Evolutionary conservation across 352 stramenopile species (phyloP), one percentile per base, ranked within the genome.

Genomic region (Hyaloperonospora brassicae): DNA sequence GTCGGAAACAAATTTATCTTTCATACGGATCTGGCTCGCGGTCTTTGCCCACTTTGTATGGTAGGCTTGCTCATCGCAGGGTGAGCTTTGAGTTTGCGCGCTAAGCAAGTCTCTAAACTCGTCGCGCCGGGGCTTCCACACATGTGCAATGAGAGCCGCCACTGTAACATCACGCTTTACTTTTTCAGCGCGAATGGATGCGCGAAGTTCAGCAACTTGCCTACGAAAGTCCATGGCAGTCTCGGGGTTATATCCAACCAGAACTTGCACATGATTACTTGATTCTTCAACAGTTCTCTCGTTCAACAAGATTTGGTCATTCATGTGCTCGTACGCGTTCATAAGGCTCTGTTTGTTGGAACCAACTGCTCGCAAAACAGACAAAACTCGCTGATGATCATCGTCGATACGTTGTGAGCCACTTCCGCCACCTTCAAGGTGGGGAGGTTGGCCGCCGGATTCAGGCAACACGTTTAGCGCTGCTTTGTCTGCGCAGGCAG

Each of bases 221-320:
- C 49, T 64, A 39, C 70, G 73, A 41, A 74, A 68, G 21, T 69
- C 52, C 23, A 66, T 56, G 0, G 64, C 62, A n/a, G 58, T 47
- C 2, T 46, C 25, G 21, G 66, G 57, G 36, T 72, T 65, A n/a
- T 58, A 61, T 1, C 68, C 44, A 30, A 52, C 38, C 10, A 62
- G 59, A 54, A 56, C 43, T 50, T 59, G 49, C 49, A 49, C 50
- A 30, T 67, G 52, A 24, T 31, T 12, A 68, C 34, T 59, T 52
- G 55, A 64, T 40, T 68, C 57, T 35, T 66, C 60, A 34, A 79
- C 47, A 0, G 58, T 64, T 17, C 48, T 64, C 53, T 81, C 64
- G 51, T 82, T 79, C 34, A 76, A 55, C 45, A 70, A 55, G 38
- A 66, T 72, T 49, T 71, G 53, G 23, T 75, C 53, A 41, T 77